These are phyloP conservation scores for Solanum piurae DNA, from an alignment of 257 asterid species.

Conservation along the genomic window DNA sequence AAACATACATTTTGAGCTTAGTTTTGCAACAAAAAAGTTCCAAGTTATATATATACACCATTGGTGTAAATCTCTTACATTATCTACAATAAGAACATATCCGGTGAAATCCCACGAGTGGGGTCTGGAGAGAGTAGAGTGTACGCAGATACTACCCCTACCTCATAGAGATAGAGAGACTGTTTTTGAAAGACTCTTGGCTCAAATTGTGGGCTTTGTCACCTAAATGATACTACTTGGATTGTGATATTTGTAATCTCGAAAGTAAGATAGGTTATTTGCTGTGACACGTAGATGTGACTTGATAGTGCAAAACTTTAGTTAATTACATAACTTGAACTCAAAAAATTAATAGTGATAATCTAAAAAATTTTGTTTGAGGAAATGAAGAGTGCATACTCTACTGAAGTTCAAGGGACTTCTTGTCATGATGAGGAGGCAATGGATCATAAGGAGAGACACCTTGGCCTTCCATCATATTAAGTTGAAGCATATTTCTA, in stretches of 20 bases:
- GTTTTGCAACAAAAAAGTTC: background rate
- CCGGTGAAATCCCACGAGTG: no score
- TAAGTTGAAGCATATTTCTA: constrained; percentile 52
- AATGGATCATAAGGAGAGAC: constrained; percentile 30
- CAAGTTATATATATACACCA: background rate
- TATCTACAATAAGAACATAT: background rate
- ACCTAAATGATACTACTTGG: background rate
- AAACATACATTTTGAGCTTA: background rate
- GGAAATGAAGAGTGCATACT: background rate
- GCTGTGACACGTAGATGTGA: background rate
- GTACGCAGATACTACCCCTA: background rate
- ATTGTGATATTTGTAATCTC: background rate
- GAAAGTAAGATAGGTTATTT: background rate
- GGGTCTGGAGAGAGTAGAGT: background rate
- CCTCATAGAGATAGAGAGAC: background rate
- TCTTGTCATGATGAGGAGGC: constrained; percentile 31
- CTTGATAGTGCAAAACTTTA: background rate
- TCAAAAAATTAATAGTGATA: background rate
- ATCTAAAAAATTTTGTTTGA: background rate
- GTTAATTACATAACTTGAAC: background rate
- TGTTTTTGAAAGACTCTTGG: background rate
- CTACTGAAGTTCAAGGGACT: constrained; percentile 39
- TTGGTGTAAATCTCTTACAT: background rate
- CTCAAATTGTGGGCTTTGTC: background rate
- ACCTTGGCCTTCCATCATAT: constrained; percentile 51